Evolutionary conservation across 495 filamentous ascomycete species (phyloP).

Genomic region (Hyaloscypha bicolor): DNA sequence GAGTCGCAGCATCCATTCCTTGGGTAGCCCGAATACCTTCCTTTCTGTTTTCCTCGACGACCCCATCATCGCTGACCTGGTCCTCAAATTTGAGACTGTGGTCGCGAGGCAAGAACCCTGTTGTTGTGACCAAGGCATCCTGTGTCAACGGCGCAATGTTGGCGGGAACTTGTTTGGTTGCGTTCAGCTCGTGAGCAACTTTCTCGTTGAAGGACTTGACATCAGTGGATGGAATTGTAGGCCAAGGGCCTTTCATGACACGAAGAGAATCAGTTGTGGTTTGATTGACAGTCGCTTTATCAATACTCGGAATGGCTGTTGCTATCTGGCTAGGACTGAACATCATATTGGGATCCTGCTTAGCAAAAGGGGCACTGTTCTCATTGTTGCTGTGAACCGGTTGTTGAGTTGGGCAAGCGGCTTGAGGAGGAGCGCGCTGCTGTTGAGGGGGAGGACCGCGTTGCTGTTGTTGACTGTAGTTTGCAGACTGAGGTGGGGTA

Average conservation of each 20-base stretch:
- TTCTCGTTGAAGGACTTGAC: neutral
- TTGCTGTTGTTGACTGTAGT: too few relatives aligned
- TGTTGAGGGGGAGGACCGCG: neutral
- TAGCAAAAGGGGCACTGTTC: neutral
- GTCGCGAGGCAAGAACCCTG: neutral
- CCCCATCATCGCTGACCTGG: conserved; percentile 24
- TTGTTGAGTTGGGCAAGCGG: neutral
- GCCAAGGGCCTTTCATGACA: neutral
- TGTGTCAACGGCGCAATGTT: conserved; percentile 5
- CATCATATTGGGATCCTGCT: neutral
- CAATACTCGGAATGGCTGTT: neutral
- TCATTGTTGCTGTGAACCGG: neutral
- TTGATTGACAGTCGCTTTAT: neutral
- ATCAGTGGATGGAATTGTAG: neutral
- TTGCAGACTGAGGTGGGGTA: too few relatives aligned
- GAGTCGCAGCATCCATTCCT: conserved; percentile 8
- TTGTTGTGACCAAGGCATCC: conserved; percentile 2
- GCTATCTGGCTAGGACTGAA: neutral
- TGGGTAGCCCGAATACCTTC: conserved; percentile 22
- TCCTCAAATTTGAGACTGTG: conserved; percentile 14
- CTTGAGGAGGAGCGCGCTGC: neutral
- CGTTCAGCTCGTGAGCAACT: neutral
- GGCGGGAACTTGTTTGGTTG: neutral
- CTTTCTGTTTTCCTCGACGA: conserved; percentile 11
- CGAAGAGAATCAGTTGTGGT: neutral